Conservation (phyloP, 2,329 filamentous ascomycete genomes). For the Aspergillus piperis region DNA sequence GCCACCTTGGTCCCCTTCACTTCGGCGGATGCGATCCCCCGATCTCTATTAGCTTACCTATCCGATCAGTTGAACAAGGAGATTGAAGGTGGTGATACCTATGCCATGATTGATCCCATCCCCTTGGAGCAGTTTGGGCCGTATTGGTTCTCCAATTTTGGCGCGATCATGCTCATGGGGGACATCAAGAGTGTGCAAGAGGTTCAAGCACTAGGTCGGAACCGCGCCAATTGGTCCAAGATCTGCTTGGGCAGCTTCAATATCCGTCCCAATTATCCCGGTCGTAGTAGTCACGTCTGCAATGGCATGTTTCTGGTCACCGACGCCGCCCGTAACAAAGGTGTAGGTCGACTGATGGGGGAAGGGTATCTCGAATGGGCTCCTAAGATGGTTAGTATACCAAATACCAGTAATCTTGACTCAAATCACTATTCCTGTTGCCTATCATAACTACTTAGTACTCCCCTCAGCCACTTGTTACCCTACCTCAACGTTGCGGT, state of each 20-base stretch:
- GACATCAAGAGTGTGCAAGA: constrained; percentile 66
- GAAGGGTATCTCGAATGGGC: constrained; percentile 78
- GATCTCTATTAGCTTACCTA: constrained; percentile 72
- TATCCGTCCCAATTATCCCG: constrained; percentile 91
- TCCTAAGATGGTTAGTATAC: constrained; percentile 56
- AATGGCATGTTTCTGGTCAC: constrained; percentile 75
- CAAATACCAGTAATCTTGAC: neutral
- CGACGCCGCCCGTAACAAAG: constrained; percentile 70
- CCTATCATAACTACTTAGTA: neutral
- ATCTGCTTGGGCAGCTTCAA: constrained; percentile 88
- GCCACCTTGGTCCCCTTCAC: constrained; percentile 83
- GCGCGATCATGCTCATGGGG: constrained; percentile 81
- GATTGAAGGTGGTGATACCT: constrained; percentile 89
- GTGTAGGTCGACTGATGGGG: constrained; percentile 74
- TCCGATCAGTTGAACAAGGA: constrained; percentile 84
- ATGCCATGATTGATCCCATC: constrained; percentile 80
- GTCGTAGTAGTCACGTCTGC: constrained; percentile 85
- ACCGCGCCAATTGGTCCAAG: constrained; percentile 72
- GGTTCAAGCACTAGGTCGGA: constrained; percentile 49
- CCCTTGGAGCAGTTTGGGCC: constrained; percentile 71
- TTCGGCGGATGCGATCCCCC: constrained; percentile 73
- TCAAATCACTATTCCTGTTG: neutral
- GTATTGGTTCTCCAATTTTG: constrained; percentile 93
- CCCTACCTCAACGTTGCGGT: neutral
- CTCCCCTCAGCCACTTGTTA: neutral